These are phyloP conservation scores for Hygrophorus russula DNA, from an alignment of 768 basidiomycete genomes.

Conservation along the genomic window DNA sequence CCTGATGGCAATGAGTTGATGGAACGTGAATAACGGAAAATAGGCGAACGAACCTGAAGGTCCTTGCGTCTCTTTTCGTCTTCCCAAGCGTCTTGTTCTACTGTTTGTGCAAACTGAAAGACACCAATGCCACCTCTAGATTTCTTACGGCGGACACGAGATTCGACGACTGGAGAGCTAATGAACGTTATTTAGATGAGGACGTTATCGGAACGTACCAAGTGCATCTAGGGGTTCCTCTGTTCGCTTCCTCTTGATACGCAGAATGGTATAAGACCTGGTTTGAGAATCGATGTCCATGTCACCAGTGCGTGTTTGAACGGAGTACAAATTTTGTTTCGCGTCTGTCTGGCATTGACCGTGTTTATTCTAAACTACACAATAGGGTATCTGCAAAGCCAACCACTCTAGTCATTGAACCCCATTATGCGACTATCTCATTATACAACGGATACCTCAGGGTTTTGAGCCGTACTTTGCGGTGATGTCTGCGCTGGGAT, in stretches of 20 bases:
- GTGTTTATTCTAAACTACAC: too few relatives aligned
- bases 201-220: slow-evolving; percentile 30
- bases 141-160: slow-evolving; percentile 49
- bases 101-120: slow-evolving; percentile 75
- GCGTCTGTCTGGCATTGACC: neutral
- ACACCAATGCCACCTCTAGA: slow-evolving; percentile 44
- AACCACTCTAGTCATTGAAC: too few relatives aligned
- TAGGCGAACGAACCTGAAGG: slow-evolving; percentile 44
- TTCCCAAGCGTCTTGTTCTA: slow-evolving; percentile 60
- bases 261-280: slow-evolving; percentile 56
- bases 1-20: slow-evolving; percentile 22
- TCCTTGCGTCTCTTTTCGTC: slow-evolving; percentile 44
- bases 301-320: neutral
- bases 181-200: slow-evolving; percentile 8
- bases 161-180: slow-evolving; percentile 45
- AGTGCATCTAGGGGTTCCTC: slow-evolving; percentile 78
- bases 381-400: too few relatives aligned
- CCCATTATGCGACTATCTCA: too few relatives aligned
- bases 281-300: slow-evolving; percentile 21
- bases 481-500: too few relatives aligned
- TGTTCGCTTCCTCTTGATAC: slow-evolving; percentile 74
- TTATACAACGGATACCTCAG: too few relatives aligned
- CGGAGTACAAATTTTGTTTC: neutral
- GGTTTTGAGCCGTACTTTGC: too few relatives aligned
- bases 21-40: neutral